Evolutionary conservation across 2,329 filamentous ascomycete genomes (phyloP).

Genomic region (Trichophaea hybrida): DNA sequence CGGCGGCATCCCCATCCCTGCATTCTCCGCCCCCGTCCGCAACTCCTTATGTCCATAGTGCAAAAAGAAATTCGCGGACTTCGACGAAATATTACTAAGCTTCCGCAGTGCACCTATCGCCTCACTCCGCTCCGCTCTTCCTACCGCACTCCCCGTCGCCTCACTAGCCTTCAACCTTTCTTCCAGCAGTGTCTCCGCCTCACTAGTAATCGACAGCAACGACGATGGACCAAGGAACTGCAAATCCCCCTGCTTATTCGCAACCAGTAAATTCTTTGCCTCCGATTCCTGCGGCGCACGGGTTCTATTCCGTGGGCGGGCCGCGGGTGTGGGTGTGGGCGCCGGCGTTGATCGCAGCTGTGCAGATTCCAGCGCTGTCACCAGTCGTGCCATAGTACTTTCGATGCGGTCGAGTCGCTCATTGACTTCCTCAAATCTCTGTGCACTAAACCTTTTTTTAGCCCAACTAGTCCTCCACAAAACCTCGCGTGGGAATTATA

Average conservation of each 20-base stretch:
- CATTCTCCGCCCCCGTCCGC: slow-evolving; percentile 18
- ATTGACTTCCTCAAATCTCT: slow-evolving; percentile 28
- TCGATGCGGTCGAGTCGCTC: slow-evolving; percentile 27
- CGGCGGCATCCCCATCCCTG: slow-evolving; percentile 11
- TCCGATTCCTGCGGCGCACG: background rate
- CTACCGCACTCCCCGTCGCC: background rate
- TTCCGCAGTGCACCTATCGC: slow-evolving; percentile 24
- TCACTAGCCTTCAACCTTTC: slow-evolving; percentile 14
- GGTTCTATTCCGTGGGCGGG: background rate
- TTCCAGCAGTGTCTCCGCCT: slow-evolving; percentile 25
- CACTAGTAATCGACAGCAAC: slow-evolving; percentile 25
- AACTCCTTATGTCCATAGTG: slow-evolving; percentile 25
- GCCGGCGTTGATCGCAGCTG: background rate
- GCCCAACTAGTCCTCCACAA: background rate
- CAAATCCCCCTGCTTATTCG: slow-evolving; percentile 22
- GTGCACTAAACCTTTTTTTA: slow-evolving; percentile 18
- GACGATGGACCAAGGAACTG: slow-evolving; percentile 26
- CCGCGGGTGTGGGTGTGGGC: background rate
- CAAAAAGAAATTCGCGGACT: slow-evolving; percentile 24
- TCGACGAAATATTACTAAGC: slow-evolving; percentile 22
- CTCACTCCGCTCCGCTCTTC: slow-evolving; percentile 14
- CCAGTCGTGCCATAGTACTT: slow-evolving; percentile 21
- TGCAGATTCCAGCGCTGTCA: slow-evolving; percentile 17
- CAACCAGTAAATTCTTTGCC: slow-evolving; percentile 8
- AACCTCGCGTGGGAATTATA: background rate